These are phyloP conservation scores for Coleophoma cylindrospora DNA, from an alignment of 2,329 filamentous ascomycete species.

Conservation along the genomic window DNA sequence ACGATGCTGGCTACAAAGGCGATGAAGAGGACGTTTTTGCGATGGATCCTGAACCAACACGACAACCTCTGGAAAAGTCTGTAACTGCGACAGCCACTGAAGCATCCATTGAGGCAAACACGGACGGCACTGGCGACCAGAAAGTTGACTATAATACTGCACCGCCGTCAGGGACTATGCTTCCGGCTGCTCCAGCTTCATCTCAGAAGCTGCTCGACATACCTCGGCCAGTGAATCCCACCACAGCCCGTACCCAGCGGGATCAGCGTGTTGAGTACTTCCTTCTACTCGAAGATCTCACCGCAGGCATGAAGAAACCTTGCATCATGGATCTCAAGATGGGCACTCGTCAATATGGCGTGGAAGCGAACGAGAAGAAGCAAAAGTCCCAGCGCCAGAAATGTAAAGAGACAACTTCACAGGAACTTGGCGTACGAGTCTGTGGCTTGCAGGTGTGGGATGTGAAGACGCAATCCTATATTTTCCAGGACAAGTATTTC, in stretches of 20 bases:
- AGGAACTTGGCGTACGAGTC: constrained; percentile 84
- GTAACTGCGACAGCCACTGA: background rate
- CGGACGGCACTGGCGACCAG: too few species aligned
- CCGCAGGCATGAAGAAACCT: constrained; percentile 90
- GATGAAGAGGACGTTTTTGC: constrained; percentile 67
- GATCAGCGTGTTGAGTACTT: constrained; percentile 82
- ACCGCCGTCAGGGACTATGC: background rate
- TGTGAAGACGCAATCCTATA: constrained; percentile 71
- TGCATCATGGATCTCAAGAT: constrained; percentile 98
- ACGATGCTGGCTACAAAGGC: constrained; percentile 74
- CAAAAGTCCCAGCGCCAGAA: constrained; percentile 89
- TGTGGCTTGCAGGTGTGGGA: constrained; percentile 98
- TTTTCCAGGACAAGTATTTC: constrained; percentile 99
- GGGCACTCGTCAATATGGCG: constrained; percentile 94
- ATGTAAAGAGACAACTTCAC: constrained; percentile 87
- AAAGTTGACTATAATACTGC: background rate
- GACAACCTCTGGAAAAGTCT: constrained; percentile 12
- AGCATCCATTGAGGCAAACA: background rate
- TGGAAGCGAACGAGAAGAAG: constrained; percentile 89
- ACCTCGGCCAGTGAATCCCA: constrained; percentile 65
- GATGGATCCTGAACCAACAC: constrained; percentile 48
- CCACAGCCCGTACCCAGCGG: constrained; percentile 63
- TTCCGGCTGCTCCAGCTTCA: constrained; percentile 5
- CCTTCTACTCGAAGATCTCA: constrained; percentile 87
- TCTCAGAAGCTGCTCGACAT: constrained; percentile 26